phyloP scores from a whole-genome alignment of 352 stramenopile genomes.

The Phytophthora brassicae region DNA sequence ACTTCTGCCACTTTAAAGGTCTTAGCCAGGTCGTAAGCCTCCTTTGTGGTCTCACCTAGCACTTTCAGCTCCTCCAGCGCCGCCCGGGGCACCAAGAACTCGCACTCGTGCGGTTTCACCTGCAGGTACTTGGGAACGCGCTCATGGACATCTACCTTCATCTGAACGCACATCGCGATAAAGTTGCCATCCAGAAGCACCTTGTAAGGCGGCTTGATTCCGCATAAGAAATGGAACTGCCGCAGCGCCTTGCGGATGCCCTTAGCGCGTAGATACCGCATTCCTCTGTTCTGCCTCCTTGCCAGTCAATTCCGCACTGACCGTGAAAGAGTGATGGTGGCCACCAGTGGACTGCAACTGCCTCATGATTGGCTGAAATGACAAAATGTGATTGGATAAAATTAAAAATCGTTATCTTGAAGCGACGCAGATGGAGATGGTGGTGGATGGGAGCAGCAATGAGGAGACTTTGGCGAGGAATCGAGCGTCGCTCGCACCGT shows the following conservation, averaged over 20 bases:
- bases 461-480: constrained; percentile 12
- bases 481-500: constrained; percentile 5
- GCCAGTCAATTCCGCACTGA: constrained; percentile 33
- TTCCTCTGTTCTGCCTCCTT: constrained; percentile 27
- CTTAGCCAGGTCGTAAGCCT: constrained; percentile 67
- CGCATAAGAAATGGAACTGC: constrained; percentile 88
- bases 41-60: constrained; percentile 58
- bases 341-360: background rate
- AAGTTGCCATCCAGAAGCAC: constrained; percentile 88
- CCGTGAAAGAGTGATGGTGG: background rate
- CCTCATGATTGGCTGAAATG: constrained; percentile 11
- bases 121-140: constrained; percentile 83
- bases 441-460: too few relatives aligned
- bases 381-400: constrained; percentile 19
- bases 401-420: constrained; percentile 22
- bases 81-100: constrained; percentile 71
- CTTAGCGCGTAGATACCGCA: constrained; percentile 85
- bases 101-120: constrained; percentile 70
- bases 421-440: constrained; percentile 14
- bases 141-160: constrained; percentile 83
- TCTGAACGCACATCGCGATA: constrained; percentile 85
- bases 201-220: constrained; percentile 85
- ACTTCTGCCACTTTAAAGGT: constrained; percentile 65
- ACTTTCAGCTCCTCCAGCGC: constrained; percentile 76
- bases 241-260: constrained; percentile 86